Evolutionary conservation across 306 rosid species (phyloP).

Genomic region (Fragaria iinumae): DNA sequence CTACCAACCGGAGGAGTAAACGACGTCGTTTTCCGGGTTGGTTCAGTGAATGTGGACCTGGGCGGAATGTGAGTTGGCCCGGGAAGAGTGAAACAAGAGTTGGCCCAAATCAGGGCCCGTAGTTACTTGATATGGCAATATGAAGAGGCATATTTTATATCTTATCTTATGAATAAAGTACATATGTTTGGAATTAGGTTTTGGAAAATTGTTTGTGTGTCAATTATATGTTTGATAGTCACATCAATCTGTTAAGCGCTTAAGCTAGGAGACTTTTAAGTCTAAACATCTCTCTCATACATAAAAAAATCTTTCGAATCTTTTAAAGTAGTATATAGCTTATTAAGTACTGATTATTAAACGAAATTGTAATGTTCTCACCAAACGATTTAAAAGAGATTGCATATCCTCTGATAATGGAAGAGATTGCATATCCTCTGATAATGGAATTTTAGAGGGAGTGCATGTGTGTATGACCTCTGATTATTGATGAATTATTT

Average conservation of each 20-base stretch:
- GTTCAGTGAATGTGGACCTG: neutral
- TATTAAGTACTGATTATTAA: too few species aligned
- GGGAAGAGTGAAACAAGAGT: neutral
- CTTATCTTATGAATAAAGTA: neutral
- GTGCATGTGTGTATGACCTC: too few species aligned
- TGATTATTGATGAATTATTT: neutral
- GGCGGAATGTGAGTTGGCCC: neutral
- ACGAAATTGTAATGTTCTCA: too few species aligned
- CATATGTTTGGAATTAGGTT: neutral
- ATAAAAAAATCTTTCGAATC: neutral
- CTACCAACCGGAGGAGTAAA: neutral
- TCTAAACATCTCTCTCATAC: neutral
- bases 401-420: too few species aligned
- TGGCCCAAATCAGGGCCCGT: slow-evolving; percentile 8
- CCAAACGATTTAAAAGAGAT: too few species aligned
- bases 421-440: too few species aligned
- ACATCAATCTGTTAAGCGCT: neutral
- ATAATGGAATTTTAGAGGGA: too few species aligned
- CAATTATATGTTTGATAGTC: neutral
- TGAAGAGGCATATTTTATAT: neutral
- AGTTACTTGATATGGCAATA: neutral
- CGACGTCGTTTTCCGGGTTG: slow-evolving; percentile 2
- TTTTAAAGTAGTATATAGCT: too few species aligned
- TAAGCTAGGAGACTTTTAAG: neutral
- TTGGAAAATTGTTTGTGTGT: neutral